Evolutionary conservation across 1,284 basidiomycete genomes (phyloP), one percentile per base, ranked within the genome.

Genomic region (Ustilago bromivora): DNA sequence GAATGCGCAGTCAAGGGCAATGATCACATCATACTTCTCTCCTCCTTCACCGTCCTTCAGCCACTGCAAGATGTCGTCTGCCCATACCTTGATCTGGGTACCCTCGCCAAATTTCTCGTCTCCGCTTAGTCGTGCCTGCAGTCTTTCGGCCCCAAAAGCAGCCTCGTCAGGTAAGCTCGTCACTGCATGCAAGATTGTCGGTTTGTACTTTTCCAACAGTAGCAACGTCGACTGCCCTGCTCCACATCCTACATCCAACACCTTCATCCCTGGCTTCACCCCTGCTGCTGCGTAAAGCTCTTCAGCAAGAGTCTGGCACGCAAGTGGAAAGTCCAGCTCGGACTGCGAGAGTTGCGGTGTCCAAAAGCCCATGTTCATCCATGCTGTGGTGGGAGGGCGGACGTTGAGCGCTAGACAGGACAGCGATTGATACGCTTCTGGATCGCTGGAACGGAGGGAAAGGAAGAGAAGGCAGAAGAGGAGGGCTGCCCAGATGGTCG

Each of bases 1-100:
- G 68, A 82, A 86, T 11, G 82, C 82, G 67, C 84, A 86, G 67
- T 86, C 84, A 3, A 85, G 76, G 2, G 84, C 84, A 3, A 84
- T 66, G 43, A 86, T 81, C 34, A 63, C 63, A 46, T 85, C 82
- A 66, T 84, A 86, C 64, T 40, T 66, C 23, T 71, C 57, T 13
- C 47, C 57, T 0, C 59, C 61, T 17, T 65, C 57, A 13, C 32
- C 54, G 11, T 28, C 54, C 12, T n/a, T 49, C n/a, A 79, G 63
- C 75, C 77, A 80, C 40, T 64, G 46, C 11, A 76, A 62, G 31
- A 79, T 71, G 35, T 85, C 83, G 3, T 64, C 67, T 46, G 74
- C 78, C 76, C 76, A 76, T 3, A 82, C 63, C 23, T 69, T 68
- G 36, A 67, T 71, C 34, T 60, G 41, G 12, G 46, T 38, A n/a